Base-by-base conservation (phyloP, 176 grass and related monocot genomes). In the Neostapfia colusana region DNA sequence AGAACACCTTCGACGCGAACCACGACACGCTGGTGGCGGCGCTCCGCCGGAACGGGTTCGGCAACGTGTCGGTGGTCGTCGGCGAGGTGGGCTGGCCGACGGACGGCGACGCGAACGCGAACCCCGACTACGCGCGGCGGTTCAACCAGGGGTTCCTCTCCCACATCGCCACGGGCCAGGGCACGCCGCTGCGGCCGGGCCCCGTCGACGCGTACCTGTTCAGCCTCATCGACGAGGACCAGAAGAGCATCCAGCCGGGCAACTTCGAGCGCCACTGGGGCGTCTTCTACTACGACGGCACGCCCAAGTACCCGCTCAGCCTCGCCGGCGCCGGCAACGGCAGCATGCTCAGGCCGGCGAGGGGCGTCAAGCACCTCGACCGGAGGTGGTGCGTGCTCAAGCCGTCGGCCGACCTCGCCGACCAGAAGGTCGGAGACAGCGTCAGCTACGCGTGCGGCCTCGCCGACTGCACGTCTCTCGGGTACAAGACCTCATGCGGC, bases 231-330 rank as follows among this genome's bases (percentile, higher is more conserved):
- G 93, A 96, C 61, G 93, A 96, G 62, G 93, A 96, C 70, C 31
- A 66, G 49, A 96, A 96, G 84, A 96, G 87, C 84, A 88, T 96
- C 71, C 65, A 54, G 37, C 93, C 93, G 2, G 93, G 93, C 35
- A 96, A 92, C 83, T 96, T 96, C 69, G 93, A 96, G 84, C 90
- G 93, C 25, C 93, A 96, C 59, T 96, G 93, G 93, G 93, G 93
- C 44, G 24, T 96, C 85, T 96, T 96, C 84, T 83, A 72, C 90
- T 96, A 85, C 79, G 93, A 96, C 40, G 89, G 93, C 25, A 77
- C 40, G 58, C 93, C 89, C 20, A 96, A 96, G 66, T 96, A 96
- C 74, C 78, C 46, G 37, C 84, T 96, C 21, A 84, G 43, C 78
- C 81, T 96, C 7, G 28, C 50, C 51, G 80, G 85, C 68, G n/a